A percentile compares a stretch with the other conserved stretches of the same genome.
Evolutionary conservation across 1,284 basidiomycete genomes (phyloP).

Genomic region (Sporisorium graminicola): DNA sequence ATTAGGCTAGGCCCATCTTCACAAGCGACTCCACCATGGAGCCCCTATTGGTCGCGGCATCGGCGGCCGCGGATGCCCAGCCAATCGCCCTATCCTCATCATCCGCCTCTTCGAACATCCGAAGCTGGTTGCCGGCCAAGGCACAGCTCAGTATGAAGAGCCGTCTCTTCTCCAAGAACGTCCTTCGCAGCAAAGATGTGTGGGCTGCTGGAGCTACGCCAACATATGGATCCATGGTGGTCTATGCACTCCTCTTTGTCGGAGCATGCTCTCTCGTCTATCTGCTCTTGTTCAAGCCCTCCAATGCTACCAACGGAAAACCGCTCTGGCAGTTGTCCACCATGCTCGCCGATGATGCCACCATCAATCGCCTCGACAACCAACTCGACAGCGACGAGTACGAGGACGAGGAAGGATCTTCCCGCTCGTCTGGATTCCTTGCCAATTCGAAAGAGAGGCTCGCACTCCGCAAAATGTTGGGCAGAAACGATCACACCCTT

Average conservation of each 20-base stretch:
- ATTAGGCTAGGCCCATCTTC: too few species aligned
- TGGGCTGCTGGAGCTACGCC: conserved; percentile 20
- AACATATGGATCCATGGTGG: conserved; percentile 18
- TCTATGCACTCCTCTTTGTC: conserved; percentile 6
- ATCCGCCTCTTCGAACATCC: neutral
- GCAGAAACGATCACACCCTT: conserved; percentile 16
- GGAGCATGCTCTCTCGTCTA: conserved; percentile 8
- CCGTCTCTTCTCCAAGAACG: conserved; percentile 31
- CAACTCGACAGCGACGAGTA: conserved; percentile 51
- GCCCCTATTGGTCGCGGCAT: neutral
- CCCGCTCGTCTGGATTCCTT: conserved; percentile 19
- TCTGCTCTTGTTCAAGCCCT: neutral
- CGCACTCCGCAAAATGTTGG: conserved; percentile 22
- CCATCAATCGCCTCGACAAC: conserved; percentile 18
- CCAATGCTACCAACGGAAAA: conserved; percentile 12
- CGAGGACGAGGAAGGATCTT: conserved; percentile 42
- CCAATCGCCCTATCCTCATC: neutral
- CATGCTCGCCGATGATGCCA: conserved; percentile 19
- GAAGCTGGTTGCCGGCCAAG: conserved; percentile 17
- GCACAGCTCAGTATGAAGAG: conserved; percentile 13
- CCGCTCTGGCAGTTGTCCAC: conserved; percentile 27
- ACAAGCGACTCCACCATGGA: conserved; percentile 7
- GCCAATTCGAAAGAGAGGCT: conserved; percentile 39
- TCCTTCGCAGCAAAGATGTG: conserved; percentile 18
- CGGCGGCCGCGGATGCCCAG: neutral